Evolutionary conservation across 345 rosid species (phyloP).

Genomic region (thale cress (Arabidopsis thaliana)): DNA sequence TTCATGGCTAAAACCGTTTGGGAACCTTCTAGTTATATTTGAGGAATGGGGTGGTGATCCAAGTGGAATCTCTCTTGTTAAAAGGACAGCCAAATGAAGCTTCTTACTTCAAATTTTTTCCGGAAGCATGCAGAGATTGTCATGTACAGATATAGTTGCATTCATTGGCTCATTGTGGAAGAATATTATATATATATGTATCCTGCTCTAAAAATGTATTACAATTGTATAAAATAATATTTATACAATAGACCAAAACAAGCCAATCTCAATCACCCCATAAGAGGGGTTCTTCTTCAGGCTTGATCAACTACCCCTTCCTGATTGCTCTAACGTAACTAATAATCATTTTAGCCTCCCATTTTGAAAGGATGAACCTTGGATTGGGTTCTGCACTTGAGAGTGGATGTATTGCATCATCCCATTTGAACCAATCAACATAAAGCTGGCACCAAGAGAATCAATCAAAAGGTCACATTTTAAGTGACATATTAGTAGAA

Average conservation of each 20-base stretch:
- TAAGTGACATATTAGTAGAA: background rate
- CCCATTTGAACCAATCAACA: conserved; percentile 89
- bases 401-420: conserved; percentile 85
- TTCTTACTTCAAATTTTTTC: background rate
- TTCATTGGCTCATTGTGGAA: conserved; percentile 8
- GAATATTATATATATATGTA: background rate
- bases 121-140: background rate
- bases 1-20: conserved; percentile 85
- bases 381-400: conserved; percentile 97
- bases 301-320: conserved; percentile 75
- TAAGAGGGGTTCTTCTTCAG: conserved; percentile 75
- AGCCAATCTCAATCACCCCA: conserved; percentile 62
- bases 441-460: conserved; percentile 61
- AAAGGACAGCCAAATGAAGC: conserved; percentile 50
- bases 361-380: conserved; percentile 86
- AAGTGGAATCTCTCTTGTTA: conserved; percentile 75
- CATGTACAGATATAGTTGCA: conserved; percentile 16
- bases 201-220: background rate
- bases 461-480: conserved; percentile 26
- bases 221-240: background rate
- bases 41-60: conserved; percentile 99
- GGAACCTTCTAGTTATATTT: conserved; percentile 80
- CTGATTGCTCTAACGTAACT: conserved; percentile 77
- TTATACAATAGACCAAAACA: too few species aligned
- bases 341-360: conserved; percentile 86